phyloP scores from a whole-genome alignment of 495 filamentous ascomycete species.

The Penicillium waksmanii region DNA sequence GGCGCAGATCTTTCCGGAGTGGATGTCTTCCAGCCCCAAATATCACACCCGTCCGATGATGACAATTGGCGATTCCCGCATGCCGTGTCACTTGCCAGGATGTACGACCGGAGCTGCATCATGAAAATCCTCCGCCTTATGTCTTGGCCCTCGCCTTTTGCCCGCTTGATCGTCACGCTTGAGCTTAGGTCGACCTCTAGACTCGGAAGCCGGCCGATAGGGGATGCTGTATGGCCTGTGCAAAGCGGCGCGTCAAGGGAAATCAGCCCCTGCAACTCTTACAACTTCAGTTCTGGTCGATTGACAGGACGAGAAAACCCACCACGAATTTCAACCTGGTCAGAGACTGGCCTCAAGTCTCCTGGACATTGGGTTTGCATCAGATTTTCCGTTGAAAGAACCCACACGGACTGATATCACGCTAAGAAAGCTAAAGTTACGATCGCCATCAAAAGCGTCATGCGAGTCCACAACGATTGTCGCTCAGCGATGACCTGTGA shows the following conservation, averaged over 20 bases:
- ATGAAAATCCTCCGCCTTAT: no score
- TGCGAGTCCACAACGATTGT: background rate
- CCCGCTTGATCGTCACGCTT: background rate
- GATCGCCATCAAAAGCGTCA: conserved; percentile 7
- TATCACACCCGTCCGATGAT: background rate
- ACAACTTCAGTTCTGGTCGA: background rate
- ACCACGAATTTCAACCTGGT: background rate
- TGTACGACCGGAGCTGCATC: no score
- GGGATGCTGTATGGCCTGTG: conserved; percentile 42
- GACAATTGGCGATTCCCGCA: background rate
- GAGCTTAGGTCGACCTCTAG: background rate
- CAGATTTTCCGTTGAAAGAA: no score
- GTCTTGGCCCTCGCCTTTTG: background rate
- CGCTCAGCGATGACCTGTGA: background rate
- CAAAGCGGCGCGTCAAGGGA: conserved; percentile 33
- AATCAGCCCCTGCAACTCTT: background rate
- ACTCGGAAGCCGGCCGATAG: conserved; percentile 23
- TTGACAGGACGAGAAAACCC: background rate
- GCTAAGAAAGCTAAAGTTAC: conserved; percentile 3
- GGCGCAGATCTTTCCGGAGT: background rate
- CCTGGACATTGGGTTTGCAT: background rate
- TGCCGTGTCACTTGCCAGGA: no score
- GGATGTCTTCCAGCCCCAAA: background rate
- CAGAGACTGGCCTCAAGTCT: conserved; percentile 4
- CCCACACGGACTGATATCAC: background rate